Percentiles rank a stretch among this genome's conserved stretches.
Evolutionary conservation across 177 flowering plant species (phyloP).

Genomic region (Vitis hybrid): DNA sequence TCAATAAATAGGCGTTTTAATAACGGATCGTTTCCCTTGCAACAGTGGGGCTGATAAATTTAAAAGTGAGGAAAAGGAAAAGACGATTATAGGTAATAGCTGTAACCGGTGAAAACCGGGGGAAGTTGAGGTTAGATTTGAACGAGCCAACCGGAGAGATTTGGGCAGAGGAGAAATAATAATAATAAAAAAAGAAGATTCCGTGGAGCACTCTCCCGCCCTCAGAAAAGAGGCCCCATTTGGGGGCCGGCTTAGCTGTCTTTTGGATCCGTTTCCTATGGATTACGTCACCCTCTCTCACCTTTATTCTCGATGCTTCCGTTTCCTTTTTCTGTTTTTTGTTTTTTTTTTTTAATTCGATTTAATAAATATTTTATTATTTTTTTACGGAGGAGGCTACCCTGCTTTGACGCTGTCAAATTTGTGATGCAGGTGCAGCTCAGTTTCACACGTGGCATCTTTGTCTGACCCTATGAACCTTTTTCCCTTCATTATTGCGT

Average conservation of each 20-base stretch:
- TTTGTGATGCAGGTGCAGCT: background rate
- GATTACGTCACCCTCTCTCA: constrained; percentile 14
- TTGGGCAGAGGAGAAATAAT: background rate
- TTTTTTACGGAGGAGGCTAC: background rate
- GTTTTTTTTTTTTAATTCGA: background rate
- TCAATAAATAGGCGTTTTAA: no score
- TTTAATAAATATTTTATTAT: background rate
- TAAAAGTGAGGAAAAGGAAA: no score
- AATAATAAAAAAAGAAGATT: background rate
- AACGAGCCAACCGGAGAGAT: constrained; percentile 10
- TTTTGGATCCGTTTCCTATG: constrained; percentile 11
- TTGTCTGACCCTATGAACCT: no score
- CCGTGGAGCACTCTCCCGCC: constrained; percentile 11
- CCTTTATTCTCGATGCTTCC: constrained; percentile 8
- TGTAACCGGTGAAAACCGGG: constrained; percentile 18
- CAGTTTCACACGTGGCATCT: background rate
- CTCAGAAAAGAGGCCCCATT: background rate
- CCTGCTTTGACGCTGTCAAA: background rate
- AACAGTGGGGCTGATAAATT: no score
- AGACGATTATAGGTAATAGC: background rate
- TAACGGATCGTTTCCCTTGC: no score
- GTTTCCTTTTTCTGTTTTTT: background rate
- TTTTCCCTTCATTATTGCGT: no score
- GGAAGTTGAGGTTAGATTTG: background rate
- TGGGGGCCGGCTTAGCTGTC: constrained; percentile 34